Conservation (phyloP, 441 rosid species). For the Arabidopsis lyrata region DNA sequence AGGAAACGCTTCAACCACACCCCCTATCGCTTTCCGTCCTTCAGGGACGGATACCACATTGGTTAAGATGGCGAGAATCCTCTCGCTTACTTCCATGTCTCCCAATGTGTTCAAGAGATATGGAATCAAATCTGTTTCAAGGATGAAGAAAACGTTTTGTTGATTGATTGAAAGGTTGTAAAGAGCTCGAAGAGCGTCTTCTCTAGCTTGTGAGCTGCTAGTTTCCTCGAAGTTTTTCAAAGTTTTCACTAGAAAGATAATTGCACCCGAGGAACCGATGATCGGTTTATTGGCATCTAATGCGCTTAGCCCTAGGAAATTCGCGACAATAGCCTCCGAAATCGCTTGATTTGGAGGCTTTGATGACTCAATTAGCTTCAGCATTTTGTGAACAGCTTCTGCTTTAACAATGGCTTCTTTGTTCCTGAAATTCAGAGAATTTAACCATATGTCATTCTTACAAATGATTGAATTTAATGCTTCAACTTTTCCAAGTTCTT, state of each 20-base stretch:
- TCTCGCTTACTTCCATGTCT: slow-evolving; percentile 85
- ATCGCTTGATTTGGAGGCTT: slow-evolving; percentile 53
- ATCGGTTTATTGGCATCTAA: slow-evolving; percentile 84
- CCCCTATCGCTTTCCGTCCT: slow-evolving; percentile 75
- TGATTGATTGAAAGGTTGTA: slow-evolving; percentile 81
- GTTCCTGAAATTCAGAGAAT: slow-evolving; percentile 55
- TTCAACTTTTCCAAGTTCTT: not conserved
- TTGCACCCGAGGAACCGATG: slow-evolving; percentile 88
- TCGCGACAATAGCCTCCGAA: slow-evolving; percentile 79
- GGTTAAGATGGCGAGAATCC: slow-evolving; percentile 73
- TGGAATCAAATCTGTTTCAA: slow-evolving; percentile 68
- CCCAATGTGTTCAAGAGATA: slow-evolving; percentile 69
- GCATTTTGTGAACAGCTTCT: slow-evolving; percentile 90
- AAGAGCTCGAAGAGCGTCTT: slow-evolving; percentile 88
- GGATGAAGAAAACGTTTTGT: slow-evolving; percentile 56
- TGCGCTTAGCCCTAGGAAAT: slow-evolving; percentile 90
- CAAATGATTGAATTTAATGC: slow-evolving; percentile 24
- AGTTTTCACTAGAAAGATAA: slow-evolving; percentile 66
- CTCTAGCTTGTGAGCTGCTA: slow-evolving; percentile 66
- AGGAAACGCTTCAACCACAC: slow-evolving; percentile 60
- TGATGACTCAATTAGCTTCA: slow-evolving; percentile 74
- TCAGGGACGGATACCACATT: slow-evolving; percentile 72
- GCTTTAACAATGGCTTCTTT: slow-evolving; percentile 93
- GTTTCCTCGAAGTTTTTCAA: slow-evolving; percentile 50
- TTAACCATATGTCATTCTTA: not conserved